These are phyloP conservation scores for Aspergillus texensis DNA, from an alignment of 2,329 filamentous ascomycete species.

Conservation along the genomic window DNA sequence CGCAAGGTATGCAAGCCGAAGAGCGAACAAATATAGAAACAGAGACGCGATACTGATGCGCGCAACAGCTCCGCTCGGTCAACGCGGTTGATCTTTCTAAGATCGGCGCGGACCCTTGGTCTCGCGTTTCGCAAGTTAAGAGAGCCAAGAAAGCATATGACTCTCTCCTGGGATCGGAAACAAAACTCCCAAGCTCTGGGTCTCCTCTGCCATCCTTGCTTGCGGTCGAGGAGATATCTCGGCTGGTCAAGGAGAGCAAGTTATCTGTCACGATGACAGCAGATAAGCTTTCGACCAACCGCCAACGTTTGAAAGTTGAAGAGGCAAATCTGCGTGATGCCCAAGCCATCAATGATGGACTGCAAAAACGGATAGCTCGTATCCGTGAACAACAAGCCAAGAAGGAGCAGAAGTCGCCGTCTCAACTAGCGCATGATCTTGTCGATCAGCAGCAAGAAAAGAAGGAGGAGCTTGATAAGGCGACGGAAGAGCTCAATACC, in stretches of 20 bases:
- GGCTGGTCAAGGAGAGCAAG: conserved; percentile 66
- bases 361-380: conserved; percentile 60
- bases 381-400: conserved; percentile 62
- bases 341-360: conserved; percentile 47
- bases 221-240: conserved; percentile 68
- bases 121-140: conserved; percentile 50
- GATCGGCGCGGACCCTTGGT: conserved; percentile 30
- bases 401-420: conserved; percentile 60
- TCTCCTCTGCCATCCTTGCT: conserved; percentile 73
- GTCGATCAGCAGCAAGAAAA: conserved; percentile 63
- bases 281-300: conserved; percentile 42
- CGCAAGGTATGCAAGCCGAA: conserved; percentile 42
- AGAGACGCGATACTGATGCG: conserved; percentile 16
- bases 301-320: conserved; percentile 47
- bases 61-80: conserved; percentile 36
- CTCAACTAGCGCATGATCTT: conserved; percentile 64
- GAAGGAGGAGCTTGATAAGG: conserved; percentile 62
- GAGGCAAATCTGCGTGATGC: conserved; percentile 52
- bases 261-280: conserved; percentile 55
- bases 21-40: neutral
- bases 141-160: conserved; percentile 67
- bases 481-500: conserved; percentile 64
- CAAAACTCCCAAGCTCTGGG: conserved; percentile 66
- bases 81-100: conserved; percentile 34
- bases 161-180: conserved; percentile 61